Evolutionary conservation across 176 grass and related monocot species (phyloP).

Genomic region (Ananas comosus): DNA sequence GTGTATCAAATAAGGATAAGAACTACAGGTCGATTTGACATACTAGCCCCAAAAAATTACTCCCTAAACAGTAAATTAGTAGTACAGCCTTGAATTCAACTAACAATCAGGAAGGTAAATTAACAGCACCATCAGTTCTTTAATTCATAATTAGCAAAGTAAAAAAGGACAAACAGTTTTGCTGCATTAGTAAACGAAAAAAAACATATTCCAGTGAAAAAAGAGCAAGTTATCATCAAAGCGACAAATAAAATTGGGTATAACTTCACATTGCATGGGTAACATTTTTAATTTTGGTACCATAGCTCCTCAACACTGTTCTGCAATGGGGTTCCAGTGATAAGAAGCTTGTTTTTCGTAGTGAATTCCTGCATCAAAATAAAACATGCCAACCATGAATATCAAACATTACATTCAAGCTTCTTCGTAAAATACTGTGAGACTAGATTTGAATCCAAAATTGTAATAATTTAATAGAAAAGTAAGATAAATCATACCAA

Average conservation of each 20-base stretch:
- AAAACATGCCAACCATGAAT: background rate
- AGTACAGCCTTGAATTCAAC: too few relatives aligned
- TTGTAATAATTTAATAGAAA: background rate
- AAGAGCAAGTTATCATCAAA: background rate
- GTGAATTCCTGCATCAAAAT: constrained; percentile 63
- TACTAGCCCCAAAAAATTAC: too few relatives aligned
- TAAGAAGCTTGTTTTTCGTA: constrained; percentile 97
- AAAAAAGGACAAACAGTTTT: too few relatives aligned
- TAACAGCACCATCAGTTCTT: too few relatives aligned
- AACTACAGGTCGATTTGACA: too few relatives aligned
- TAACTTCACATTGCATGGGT: background rate
- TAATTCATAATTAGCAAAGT: too few relatives aligned
- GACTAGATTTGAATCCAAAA: too few relatives aligned
- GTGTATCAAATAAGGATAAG: too few relatives aligned
- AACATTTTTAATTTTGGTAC: constrained; percentile 27
- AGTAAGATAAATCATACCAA: constrained; percentile 40
- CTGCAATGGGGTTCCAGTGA: constrained; percentile 97
- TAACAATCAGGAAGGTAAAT: too few relatives aligned
- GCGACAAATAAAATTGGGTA: background rate
- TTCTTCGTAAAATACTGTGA: too few relatives aligned
- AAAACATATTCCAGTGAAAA: background rate
- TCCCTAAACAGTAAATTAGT: too few relatives aligned
- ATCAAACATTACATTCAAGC: background rate
- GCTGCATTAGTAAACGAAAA: background rate
- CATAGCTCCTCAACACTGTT: constrained; percentile 98